phyloP scores from a whole-genome alignment of 2,329 filamentous ascomycete species.

The Pochonia chlamydosporia region DNA sequence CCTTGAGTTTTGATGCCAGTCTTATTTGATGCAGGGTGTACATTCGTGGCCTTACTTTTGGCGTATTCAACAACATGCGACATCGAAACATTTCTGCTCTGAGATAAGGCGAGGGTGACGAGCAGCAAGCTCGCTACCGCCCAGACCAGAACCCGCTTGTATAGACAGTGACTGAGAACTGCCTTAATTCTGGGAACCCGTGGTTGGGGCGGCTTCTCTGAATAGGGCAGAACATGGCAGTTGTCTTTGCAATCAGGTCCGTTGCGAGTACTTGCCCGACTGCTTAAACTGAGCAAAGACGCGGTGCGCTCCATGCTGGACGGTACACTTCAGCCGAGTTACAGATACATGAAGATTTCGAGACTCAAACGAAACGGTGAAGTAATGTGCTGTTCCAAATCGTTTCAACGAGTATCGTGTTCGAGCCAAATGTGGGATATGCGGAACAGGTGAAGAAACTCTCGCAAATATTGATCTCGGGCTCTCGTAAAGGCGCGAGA shows the following conservation, averaged over 20 bases:
- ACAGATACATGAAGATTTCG: background rate
- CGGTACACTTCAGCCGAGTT: background rate
- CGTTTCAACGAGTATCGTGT: no score
- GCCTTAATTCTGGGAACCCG: conserved; percentile 36
- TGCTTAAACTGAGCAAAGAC: conserved; percentile 28
- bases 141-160: conserved; percentile 48
- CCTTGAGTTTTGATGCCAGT: background rate
- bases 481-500: no score
- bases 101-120: conserved; percentile 34
- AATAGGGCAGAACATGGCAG: conserved; percentile 28
- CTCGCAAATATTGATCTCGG: no score
- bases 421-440: no score
- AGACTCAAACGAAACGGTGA: background rate
- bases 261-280: conserved; percentile 25
- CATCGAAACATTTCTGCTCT: conserved; percentile 17
- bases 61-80: conserved; percentile 5
- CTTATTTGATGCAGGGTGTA: background rate
- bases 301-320: conserved; percentile 20
- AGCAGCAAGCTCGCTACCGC: conserved; percentile 34
- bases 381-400: no score
- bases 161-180: conserved; percentile 46
- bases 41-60: background rate
- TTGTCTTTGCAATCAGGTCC: conserved; percentile 22
- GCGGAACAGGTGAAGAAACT: no score
- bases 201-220: conserved; percentile 25